Evolutionary conservation across 495 filamentous ascomycete species (phyloP).

Genomic region (Hyphodiscus hymeniophilus): DNA sequence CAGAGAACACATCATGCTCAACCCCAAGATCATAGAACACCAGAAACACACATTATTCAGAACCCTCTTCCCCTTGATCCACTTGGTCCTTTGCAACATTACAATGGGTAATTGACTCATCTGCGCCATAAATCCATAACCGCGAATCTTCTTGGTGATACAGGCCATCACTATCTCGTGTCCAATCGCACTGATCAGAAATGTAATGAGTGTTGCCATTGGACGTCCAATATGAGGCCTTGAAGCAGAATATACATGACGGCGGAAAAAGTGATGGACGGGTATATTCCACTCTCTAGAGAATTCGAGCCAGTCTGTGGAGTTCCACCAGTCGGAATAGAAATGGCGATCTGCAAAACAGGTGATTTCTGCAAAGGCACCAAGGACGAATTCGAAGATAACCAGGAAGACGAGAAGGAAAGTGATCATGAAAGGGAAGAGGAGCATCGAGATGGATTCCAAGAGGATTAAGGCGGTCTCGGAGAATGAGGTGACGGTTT

Average conservation of each 20-base stretch:
- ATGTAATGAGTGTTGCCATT: conserved; percentile 83
- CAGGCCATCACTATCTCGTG: conserved; percentile 97
- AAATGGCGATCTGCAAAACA: conserved; percentile 92
- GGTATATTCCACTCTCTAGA: conserved; percentile 96
- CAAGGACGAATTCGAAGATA: conserved; percentile 94
- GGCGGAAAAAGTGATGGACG: conserved; percentile 93
- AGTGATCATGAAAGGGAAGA: conserved; percentile 97
- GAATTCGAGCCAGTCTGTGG: conserved; percentile 88
- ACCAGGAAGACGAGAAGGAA: conserved; percentile 93
- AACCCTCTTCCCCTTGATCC: conserved; percentile 61
- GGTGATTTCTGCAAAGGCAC: conserved; percentile 91
- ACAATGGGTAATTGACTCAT: conserved; percentile 96
- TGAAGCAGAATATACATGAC: conserved; percentile 86
- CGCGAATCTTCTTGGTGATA: conserved; percentile 93
- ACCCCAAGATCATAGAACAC: conserved; percentile 87
- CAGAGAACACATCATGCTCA: conserved; percentile 46
- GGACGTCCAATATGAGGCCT: conserved; percentile 65
- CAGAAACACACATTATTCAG: conserved; percentile 94
- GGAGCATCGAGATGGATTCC: conserved; percentile 86
- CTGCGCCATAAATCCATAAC: conserved; percentile 89
- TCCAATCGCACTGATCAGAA: conserved; percentile 77
- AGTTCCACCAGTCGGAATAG: conserved; percentile 96
- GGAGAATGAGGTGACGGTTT: conserved; percentile 41
- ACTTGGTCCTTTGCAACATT: conserved; percentile 73
- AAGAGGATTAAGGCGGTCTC: conserved; percentile 74